A percentile compares a stretch with the other conserved stretches of the same genome.
phyloP scores from a whole-genome alignment of 2,329 filamentous ascomycete species.

The Chalara sp. region DNA sequence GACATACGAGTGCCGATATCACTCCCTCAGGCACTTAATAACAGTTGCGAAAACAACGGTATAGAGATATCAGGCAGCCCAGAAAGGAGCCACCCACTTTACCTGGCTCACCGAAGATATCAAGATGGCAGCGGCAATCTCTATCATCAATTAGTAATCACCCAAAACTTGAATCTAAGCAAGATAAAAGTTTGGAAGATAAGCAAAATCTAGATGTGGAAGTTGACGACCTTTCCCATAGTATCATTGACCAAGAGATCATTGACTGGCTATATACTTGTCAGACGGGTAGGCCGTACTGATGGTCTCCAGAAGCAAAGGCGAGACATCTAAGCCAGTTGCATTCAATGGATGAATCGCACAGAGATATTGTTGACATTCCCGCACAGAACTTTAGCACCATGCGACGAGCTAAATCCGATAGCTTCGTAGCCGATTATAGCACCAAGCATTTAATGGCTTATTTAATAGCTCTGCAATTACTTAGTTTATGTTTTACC shows the following conservation, averaged over 20 bases:
- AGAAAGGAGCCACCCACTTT: too few species aligned
- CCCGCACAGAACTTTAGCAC: conserved; percentile 6
- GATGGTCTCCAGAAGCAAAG: conserved; percentile 25
- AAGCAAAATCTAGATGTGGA: conserved; percentile 2
- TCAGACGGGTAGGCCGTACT: conserved; percentile 23
- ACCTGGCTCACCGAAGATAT: conserved; percentile 10
- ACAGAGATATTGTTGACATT: conserved; percentile 7
- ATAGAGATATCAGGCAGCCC: too few species aligned
- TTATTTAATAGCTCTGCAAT: conserved; percentile 23
- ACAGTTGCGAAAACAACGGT: too few species aligned
- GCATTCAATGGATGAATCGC: conserved; percentile 1
- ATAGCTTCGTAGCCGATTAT: conserved; percentile 16
- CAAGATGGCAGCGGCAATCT: conserved; percentile 10
- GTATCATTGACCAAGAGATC: conserved; percentile 24
- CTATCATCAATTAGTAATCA: conserved; percentile 21
- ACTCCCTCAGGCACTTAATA: too few species aligned
- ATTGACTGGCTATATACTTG: conserved; percentile 26
- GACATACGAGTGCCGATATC: too few species aligned
- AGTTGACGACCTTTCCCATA: conserved; percentile 16
- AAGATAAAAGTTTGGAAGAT: not conserved
- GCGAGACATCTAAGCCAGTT: conserved; percentile 9
- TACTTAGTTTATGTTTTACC: conserved; percentile 26
- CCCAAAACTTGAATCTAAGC: too few species aligned
- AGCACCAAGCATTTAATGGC: conserved; percentile 20
- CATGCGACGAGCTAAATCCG: conserved; percentile 16